These are phyloP conservation scores for Saturnispora hagleri DNA, from an alignment of 805 yeast species.

Conservation along the genomic window DNA sequence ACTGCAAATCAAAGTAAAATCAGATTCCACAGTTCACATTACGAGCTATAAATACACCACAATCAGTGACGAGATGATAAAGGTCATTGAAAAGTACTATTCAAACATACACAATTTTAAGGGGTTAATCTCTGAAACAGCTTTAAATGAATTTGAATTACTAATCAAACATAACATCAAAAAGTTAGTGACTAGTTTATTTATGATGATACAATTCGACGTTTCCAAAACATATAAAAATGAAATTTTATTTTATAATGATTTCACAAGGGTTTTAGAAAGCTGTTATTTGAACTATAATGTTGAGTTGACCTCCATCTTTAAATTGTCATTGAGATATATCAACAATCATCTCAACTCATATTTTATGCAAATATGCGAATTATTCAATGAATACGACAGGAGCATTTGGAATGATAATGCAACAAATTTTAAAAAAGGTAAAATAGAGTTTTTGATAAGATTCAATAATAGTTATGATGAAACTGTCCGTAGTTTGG, in stretches of 20 bases:
- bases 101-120: slow-evolving; percentile 14
- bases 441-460: slow-evolving; percentile 10
- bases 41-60: slow-evolving; percentile 16
- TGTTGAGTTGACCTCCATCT: slow-evolving; percentile 17
- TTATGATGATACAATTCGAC: slow-evolving; percentile 20
- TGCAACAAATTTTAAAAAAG: slow-evolving; percentile 4
- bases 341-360: slow-evolving; percentile 9
- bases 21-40: slow-evolving; percentile 4
- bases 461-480: slow-evolving; percentile 8
- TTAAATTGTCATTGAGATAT: slow-evolving; percentile 17
- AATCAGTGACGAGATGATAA: slow-evolving; percentile 12
- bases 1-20: not conserved
- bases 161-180: slow-evolving; percentile 22
- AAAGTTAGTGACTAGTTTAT: slow-evolving; percentile 19
- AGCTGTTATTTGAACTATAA: slow-evolving; percentile 12
- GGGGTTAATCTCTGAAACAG: slow-evolving; percentile 5
- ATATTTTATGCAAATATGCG: slow-evolving; percentile 6
- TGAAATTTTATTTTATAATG: slow-evolving; percentile 26
- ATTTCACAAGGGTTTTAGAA: slow-evolving; percentile 21
- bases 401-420: slow-evolving; percentile 13
- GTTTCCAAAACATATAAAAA: slow-evolving; percentile 16
- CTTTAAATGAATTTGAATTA: slow-evolving; percentile 16
- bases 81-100: slow-evolving; percentile 16
- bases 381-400: slow-evolving; percentile 14
- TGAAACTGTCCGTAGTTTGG: not conserved